phyloP scores from a whole-genome alignment of 2,329 filamentous ascomycete genomes.

The Stachybotrys elegans region DNA sequence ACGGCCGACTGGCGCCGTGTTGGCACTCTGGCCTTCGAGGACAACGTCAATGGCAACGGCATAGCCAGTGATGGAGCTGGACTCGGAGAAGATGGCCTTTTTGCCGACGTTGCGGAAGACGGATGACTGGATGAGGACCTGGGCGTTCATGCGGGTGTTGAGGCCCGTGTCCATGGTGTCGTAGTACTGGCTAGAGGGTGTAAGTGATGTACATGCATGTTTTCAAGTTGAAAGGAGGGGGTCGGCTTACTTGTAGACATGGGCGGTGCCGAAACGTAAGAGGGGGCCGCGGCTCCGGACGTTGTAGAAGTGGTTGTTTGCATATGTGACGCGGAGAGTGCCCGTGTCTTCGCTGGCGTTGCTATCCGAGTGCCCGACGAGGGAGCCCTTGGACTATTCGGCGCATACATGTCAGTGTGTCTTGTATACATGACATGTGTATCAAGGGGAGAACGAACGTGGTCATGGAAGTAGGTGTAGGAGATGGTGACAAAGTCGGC shows the following conservation, averaged over 20 bases:
- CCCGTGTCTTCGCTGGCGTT: constrained; percentile 54
- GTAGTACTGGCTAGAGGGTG: constrained; percentile 13
- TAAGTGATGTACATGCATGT: not conserved
- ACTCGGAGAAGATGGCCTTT: constrained; percentile 53
- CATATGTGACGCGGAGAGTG: constrained; percentile 53
- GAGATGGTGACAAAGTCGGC: constrained; percentile 38
- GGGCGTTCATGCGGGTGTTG: constrained; percentile 17
- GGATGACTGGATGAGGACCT: constrained; percentile 16
- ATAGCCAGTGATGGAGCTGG: constrained; percentile 58
- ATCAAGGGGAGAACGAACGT: constrained; percentile 12
- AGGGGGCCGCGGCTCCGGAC: constrained; percentile 55
- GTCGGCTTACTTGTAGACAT: constrained; percentile 30
- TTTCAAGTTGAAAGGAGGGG: no score
- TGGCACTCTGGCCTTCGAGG: constrained; percentile 1
- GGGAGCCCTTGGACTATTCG: constrained; percentile 44
- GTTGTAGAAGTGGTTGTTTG: constrained; percentile 57
- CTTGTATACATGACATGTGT: not conserved
- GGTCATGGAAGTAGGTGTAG: constrained; percentile 37
- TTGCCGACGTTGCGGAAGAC: constrained; percentile 17
- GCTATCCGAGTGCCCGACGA: constrained; percentile 56
- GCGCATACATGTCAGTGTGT: not conserved
- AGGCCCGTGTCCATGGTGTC: constrained; percentile 18
- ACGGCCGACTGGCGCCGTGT: not conserved
- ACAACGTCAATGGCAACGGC: constrained; percentile 43
- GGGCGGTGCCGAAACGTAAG: constrained; percentile 57